Conservation (phyloP, 1,284 basidiomycete genomes). For the Earliella scabrosa region DNA sequence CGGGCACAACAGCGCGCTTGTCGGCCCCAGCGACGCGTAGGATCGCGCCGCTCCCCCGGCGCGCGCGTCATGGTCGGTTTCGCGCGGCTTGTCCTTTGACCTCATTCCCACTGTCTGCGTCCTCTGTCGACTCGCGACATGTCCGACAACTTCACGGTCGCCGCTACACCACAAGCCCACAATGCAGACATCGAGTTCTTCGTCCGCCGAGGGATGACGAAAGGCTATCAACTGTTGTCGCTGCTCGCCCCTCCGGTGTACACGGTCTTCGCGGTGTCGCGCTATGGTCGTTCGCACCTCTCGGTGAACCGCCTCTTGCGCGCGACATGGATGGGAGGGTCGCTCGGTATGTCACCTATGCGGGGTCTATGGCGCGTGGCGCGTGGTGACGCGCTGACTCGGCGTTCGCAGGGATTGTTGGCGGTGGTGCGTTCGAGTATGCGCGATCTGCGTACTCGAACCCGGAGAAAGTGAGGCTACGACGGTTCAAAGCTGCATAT, state of each 20-base stretch:
- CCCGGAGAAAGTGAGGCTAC: slow-evolving; percentile 41
- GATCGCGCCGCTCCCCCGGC: too few species aligned
- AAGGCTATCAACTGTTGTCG: slow-evolving; percentile 69
- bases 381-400: neutral
- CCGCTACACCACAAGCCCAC: slow-evolving; percentile 32
- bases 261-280: slow-evolving; percentile 51
- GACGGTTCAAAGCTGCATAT: slow-evolving; percentile 51
- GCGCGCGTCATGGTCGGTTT: too few species aligned
- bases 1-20: too few species aligned
- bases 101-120: slow-evolving; percentile 8
- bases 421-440: slow-evolving; percentile 51
- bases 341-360: slow-evolving; percentile 47
- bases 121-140: slow-evolving; percentile 13
- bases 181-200: slow-evolving; percentile 52
- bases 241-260: slow-evolving; percentile 65
- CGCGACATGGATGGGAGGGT: slow-evolving; percentile 71
- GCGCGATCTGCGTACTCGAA: slow-evolving; percentile 45
- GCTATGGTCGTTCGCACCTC: slow-evolving; percentile 56
- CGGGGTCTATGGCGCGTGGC: neutral
- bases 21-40: too few species aligned
- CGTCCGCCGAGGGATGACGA: slow-evolving; percentile 62
- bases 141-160: slow-evolving; percentile 29
- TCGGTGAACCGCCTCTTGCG: slow-evolving; percentile 64
- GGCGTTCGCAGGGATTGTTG: slow-evolving; percentile 39
- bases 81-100: slow-evolving; percentile 8